These are phyloP conservation scores for Purpureocillium takamizusanense DNA, from an alignment of 2,329 filamentous ascomycete species.

Conservation along the genomic window DNA sequence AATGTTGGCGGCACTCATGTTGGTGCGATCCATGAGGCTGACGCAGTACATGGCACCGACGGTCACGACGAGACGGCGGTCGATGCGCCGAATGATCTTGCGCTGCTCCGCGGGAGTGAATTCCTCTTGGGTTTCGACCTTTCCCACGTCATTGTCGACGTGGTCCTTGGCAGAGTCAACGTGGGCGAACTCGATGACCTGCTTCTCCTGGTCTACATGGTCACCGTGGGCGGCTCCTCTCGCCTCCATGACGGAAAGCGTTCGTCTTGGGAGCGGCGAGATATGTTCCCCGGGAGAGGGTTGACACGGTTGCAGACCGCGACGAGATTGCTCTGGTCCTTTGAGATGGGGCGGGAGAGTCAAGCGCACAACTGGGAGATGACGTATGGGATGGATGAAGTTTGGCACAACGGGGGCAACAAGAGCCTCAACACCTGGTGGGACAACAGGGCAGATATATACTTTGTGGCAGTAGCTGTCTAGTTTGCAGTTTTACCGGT, in stretches of 20 bases:
- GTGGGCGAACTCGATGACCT: conserved; percentile 14
- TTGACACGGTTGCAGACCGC: too few relatives aligned
- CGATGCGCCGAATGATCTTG: conserved; percentile 60
- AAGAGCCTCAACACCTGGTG: too few relatives aligned
- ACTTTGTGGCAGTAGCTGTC: too few relatives aligned
- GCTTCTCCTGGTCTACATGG: conserved; percentile 12
- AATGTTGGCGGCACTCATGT: conserved; percentile 63
- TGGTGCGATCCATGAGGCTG: conserved; percentile 71
- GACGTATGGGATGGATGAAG: too few relatives aligned
- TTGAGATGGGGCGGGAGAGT: too few relatives aligned
- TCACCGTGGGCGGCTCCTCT: not conserved
- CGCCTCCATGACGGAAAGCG: conserved; percentile 12
- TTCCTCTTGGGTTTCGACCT: conserved; percentile 28
- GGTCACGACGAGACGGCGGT: conserved; percentile 53
- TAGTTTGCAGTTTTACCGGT: too few relatives aligned
- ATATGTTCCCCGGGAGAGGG: too few relatives aligned
- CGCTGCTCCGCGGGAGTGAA: conserved; percentile 53
- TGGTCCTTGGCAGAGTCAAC: conserved; percentile 13
- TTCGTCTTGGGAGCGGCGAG: too few relatives aligned
- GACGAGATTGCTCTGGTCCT: too few relatives aligned
- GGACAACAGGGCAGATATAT: too few relatives aligned
- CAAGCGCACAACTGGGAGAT: too few relatives aligned
- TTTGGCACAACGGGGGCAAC: too few relatives aligned
- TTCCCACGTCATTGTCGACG: conserved; percentile 17
- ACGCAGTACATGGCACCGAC: conserved; percentile 64